Evolutionary conservation across 805 yeast species (phyloP).

Genomic region (Yamadazyma insecticola): DNA sequence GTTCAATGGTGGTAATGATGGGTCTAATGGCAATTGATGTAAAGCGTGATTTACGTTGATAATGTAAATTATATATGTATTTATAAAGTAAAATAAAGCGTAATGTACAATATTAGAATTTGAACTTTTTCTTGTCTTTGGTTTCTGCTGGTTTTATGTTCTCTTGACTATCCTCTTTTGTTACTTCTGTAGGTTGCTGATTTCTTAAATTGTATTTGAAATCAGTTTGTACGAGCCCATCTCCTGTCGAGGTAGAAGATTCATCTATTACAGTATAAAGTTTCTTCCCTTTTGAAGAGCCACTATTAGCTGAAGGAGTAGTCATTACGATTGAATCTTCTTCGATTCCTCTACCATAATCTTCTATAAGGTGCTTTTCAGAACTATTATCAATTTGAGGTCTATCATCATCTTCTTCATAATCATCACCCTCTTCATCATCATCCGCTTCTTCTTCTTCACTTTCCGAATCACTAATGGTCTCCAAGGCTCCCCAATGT

Average conservation of each 20-base stretch:
- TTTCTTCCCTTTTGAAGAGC: no score
- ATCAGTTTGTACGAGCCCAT: no score
- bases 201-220: conserved; percentile 2
- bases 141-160: conserved; percentile 4
- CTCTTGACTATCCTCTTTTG: conserved; percentile 1
- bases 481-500: conserved; percentile 34
- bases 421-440: conserved; percentile 52
- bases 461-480: conserved; percentile 26
- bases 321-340: no score
- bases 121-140: conserved; percentile 7
- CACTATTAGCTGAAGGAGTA: no score
- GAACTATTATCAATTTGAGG: no score
- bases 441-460: conserved; percentile 50
- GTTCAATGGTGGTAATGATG: conserved; percentile 1
- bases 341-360: no score
- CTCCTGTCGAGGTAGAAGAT: conserved; percentile 3
- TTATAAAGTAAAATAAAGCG: neutral
- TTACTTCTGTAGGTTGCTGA: no score
- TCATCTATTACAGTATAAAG: conserved; percentile 19
- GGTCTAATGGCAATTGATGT: no score
- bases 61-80: neutral
- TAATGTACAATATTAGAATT: conserved; percentile 7
- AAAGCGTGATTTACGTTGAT: no score
- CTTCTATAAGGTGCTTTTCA: no score
- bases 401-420: conserved; percentile 48